phyloP scores from a whole-genome alignment of 306 rosid genomes.

The Elaeagnus macrophylla region DNA sequence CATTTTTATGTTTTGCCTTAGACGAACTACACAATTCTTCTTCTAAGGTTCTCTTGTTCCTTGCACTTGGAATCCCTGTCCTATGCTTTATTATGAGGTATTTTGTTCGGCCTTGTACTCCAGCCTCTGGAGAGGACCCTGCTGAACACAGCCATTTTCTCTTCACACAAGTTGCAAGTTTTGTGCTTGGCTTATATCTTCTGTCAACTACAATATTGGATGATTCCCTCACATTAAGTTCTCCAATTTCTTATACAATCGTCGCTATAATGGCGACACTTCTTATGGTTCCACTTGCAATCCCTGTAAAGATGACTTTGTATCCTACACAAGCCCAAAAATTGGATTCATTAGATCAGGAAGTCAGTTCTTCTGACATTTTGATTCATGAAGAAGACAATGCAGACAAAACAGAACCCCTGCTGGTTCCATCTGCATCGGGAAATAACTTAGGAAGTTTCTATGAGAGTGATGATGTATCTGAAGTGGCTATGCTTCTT shows the following conservation, averaged over 20 bases:
- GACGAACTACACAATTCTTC: conserved; percentile 60
- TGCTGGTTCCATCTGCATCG: conserved; percentile 32
- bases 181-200: conserved; percentile 48
- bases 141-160: conserved; percentile 43
- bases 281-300: conserved; percentile 64
- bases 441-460: conserved; percentile 33
- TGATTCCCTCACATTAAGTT: conserved; percentile 20
- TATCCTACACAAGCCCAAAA: conserved; percentile 24
- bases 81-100: conserved; percentile 56
- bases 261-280: conserved; percentile 47
- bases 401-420: conserved; percentile 32
- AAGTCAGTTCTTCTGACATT: conserved; percentile 30
- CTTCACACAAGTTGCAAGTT: conserved; percentile 58
- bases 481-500: conserved; percentile 71
- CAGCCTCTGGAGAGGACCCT: conserved; percentile 49
- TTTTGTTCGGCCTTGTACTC: conserved; percentile 62
- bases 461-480: conserved; percentile 33
- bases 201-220: conserved; percentile 43
- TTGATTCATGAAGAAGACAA: conserved; percentile 21
- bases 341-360: conserved; percentile 17
- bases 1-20: too few species aligned
- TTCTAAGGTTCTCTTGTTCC: conserved; percentile 48
- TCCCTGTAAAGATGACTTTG: conserved; percentile 72
- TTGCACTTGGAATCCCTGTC: conserved; percentile 52
- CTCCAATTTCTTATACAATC: conserved; percentile 24